Evolutionary conservation across 306 rosid genomes (phyloP).

Genomic region (Benincasa hispida): DNA sequence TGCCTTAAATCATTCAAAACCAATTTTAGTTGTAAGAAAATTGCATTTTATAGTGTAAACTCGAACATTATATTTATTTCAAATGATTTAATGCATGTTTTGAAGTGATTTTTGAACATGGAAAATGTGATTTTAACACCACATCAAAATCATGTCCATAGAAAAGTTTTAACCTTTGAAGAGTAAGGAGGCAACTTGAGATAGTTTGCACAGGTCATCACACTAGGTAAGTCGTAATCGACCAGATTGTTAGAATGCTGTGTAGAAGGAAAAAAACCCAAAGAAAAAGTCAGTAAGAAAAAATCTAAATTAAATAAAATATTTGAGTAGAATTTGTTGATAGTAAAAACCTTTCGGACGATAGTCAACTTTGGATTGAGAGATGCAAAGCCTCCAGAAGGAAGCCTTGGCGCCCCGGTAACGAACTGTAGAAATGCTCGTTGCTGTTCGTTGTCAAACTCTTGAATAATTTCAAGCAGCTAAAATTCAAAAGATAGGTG

Average conservation of each 20-base stretch:
- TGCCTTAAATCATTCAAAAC: too few relatives aligned
- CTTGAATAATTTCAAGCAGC: slow-evolving; percentile 77
- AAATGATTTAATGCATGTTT: too few relatives aligned
- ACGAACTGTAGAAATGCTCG: slow-evolving; percentile 94
- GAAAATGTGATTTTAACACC: too few relatives aligned
- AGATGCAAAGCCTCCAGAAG: slow-evolving; percentile 94
- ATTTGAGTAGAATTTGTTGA: background rate
- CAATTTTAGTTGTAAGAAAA: too few relatives aligned
- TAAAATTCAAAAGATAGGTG: slow-evolving; percentile 19
- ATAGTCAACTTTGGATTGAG: slow-evolving; percentile 91
- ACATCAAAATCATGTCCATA: too few relatives aligned
- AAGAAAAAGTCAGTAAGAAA: background rate
- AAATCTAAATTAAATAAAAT: background rate
- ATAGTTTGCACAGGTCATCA: slow-evolving; percentile 99
- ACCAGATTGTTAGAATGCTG: slow-evolving; percentile 65
- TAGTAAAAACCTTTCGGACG: slow-evolving; percentile 61
- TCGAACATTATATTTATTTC: too few relatives aligned
- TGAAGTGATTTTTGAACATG: too few relatives aligned
- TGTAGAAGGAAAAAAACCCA: slow-evolving; percentile 10
- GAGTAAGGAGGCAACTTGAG: slow-evolving; percentile 95
- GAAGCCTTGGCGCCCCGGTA: slow-evolving; percentile 95
- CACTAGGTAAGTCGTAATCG: slow-evolving; percentile 86
- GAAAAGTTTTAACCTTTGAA: slow-evolving; percentile 41
- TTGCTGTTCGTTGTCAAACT: slow-evolving; percentile 48
- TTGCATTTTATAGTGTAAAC: too few relatives aligned